Evolutionary conservation across 768 basidiomycete genomes (phyloP).

Genomic region (Dacryopinax spathularia): DNA sequence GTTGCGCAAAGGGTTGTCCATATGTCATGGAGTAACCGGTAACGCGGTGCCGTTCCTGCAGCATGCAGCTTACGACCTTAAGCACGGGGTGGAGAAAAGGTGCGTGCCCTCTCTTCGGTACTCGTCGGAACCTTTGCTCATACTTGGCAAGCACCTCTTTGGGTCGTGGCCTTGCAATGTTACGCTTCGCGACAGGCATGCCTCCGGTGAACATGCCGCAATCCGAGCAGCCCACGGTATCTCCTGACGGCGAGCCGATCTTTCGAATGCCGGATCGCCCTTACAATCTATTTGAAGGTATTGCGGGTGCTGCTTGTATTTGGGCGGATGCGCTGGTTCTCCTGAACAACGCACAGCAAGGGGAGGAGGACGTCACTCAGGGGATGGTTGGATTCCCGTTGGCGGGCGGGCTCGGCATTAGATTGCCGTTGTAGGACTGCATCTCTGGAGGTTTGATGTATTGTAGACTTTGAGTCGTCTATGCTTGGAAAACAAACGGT

Average conservation of each 20-base stretch:
- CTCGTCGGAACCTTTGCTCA: too few relatives aligned
- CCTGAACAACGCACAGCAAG: neutral
- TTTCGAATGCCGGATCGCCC: neutral
- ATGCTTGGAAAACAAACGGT: too few relatives aligned
- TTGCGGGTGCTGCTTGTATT: neutral
- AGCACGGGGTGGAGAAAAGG: neutral
- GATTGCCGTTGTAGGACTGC: neutral
- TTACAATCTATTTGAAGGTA: neutral
- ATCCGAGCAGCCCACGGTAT: neutral
- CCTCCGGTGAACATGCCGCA: neutral
- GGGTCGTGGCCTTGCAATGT: neutral
- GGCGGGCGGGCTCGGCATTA: neutral
- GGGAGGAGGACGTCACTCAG: neutral
- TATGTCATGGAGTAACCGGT: neutral
- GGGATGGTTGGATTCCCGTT: neutral
- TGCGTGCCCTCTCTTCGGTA: neutral
- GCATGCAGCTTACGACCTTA: neutral
- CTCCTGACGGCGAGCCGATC: neutral
- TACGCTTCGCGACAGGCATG: neutral
- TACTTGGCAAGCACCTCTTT: neutral
- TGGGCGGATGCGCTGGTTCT: neutral
- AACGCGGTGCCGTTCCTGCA: neutral
- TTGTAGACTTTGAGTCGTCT: too few relatives aligned
- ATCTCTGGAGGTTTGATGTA: too few relatives aligned
- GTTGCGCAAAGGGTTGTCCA: neutral